Evolutionary conservation across 805 yeast species (phyloP).

Genomic region (Komagataella pseudopastoris): DNA sequence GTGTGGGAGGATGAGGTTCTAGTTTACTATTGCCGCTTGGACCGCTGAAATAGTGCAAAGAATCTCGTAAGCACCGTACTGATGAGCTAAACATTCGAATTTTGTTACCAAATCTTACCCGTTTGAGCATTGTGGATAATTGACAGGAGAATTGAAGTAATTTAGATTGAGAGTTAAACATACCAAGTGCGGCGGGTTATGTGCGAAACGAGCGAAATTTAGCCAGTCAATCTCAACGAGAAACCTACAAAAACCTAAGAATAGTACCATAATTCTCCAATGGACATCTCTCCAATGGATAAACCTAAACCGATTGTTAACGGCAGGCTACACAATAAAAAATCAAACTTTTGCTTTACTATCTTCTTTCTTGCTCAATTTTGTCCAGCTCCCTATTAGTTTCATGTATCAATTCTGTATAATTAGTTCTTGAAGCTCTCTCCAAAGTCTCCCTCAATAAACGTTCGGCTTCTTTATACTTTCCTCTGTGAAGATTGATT

Average conservation of each 20-base stretch:
- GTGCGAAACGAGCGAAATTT: neutral
- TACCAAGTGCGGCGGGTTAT: too few relatives aligned
- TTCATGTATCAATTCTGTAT: conserved; percentile 45
- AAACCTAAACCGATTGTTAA: too few relatives aligned
- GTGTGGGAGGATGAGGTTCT: neutral
- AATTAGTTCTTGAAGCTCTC: conserved; percentile 54
- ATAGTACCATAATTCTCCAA: too few relatives aligned
- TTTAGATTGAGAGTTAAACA: too few relatives aligned
- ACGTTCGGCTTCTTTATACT: conserved; percentile 43
- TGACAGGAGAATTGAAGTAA: neutral
- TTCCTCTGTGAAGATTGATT: conserved; percentile 45
- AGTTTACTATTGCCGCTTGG: neutral
- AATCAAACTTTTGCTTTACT: too few relatives aligned
- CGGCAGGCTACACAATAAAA: too few relatives aligned
- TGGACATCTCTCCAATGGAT: too few relatives aligned
- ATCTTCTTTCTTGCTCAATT: conserved; percentile 18
- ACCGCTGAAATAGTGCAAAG: neutral
- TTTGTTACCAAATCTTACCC: neutral
- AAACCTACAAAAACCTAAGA: too few relatives aligned
- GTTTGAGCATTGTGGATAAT: neutral
- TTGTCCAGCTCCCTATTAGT: conserved; percentile 56
- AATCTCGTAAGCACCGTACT: neutral
- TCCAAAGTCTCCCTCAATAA: conserved; percentile 55
- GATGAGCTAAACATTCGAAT: neutral
- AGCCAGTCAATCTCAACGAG: neutral